Base-by-base conservation (phyloP, 441 rosid species). In the Aquilaria agallochum region DNA sequence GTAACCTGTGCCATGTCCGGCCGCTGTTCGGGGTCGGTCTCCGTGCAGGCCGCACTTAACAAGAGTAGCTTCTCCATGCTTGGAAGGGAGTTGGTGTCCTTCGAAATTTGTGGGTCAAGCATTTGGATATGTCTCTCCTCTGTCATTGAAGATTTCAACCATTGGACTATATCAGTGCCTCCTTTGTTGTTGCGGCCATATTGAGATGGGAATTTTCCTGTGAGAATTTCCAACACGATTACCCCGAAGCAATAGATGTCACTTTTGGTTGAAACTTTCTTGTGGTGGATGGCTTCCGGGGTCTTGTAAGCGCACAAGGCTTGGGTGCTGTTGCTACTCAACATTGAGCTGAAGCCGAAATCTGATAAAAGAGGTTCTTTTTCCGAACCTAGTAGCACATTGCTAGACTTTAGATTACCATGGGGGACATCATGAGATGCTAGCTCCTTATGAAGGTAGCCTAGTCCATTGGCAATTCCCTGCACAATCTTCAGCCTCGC, bases 321-420 rank as follows among this genome's bases (percentile, higher is more conserved):
- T 56, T 74, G 80, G 5, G 63, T 33, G 57, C 55, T 67, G 34
- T 75, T 46, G 11, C 72, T 53, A 57, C 55, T 68, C 63, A 74
- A 70, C 57, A 90, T 5, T 12, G 80, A 58, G 30, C 61, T 53
- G 27, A 78, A 76, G 3, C 90, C 92, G 27, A 67, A 85, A 27
- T 88, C 95, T 12, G 85, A 58, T 53, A 85, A 50, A 36, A 81
- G 27, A 5, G 95, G 88, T 53, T 88, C 89, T 9, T 83, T 76
- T 51, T 81, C 74, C 2, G 71, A 57, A 5, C 59, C 59, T 11
- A 90, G 59, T 15, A 90, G 74, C 4, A 90, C 61, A 27, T 88
- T 88, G 74, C 91, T 82, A 31, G 95, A 84, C 77, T 86, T 90
- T 4, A 90, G 79, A 70, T 88, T 81, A 0, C 97, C 91, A 45